phyloP scores from a whole-genome alignment of 176 grass and related monocot genomes.

The Zea luxurians region DNA sequence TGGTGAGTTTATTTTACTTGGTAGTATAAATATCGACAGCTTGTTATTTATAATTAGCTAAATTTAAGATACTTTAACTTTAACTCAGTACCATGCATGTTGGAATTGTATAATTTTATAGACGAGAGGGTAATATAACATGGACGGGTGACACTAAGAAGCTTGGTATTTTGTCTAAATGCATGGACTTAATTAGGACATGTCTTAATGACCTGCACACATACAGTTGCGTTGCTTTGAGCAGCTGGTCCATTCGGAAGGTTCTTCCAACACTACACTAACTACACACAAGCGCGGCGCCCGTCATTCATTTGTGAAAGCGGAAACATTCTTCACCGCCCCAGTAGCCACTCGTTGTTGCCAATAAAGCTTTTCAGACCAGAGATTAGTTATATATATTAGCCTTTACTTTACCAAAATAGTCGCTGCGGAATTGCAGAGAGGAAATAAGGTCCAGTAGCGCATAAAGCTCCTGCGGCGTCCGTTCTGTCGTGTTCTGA shows the following conservation, averaged over 20 bases:
- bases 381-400: background rate
- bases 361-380: background rate
- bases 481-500: constrained; percentile 35
- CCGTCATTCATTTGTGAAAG: constrained; percentile 35
- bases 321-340: constrained; percentile 18
- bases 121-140: too few species aligned
- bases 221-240: too few species aligned
- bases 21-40: too few species aligned
- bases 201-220: too few species aligned
- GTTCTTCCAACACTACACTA: background rate
- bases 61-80: too few species aligned
- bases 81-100: too few species aligned
- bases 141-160: too few species aligned
- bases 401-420: background rate
- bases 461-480: constrained; percentile 33
- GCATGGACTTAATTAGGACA: too few species aligned
- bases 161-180: too few species aligned
- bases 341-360: constrained; percentile 6
- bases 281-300: background rate
- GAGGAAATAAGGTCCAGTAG: constrained; percentile 39
- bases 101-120: too few species aligned
- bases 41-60: too few species aligned
- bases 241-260: background rate
- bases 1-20: too few species aligned
- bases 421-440: constrained; percentile 30